Conservation (phyloP, 768 basidiomycete genomes). For the Suillus lakei region DNA sequence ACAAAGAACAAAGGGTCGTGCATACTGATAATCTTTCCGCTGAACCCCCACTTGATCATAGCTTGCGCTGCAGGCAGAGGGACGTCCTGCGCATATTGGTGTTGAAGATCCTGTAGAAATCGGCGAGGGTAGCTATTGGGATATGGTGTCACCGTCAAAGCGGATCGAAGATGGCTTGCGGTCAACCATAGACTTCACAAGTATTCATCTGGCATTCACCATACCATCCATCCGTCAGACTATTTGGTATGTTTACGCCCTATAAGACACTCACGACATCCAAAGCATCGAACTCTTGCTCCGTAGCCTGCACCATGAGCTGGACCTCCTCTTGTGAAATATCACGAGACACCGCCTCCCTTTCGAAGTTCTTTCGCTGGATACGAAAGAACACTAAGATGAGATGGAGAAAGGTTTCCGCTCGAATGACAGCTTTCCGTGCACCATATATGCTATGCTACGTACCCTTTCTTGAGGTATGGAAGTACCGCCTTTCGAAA, state of each 20-base stretch:
- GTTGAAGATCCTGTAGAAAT: constrained; percentile 36
- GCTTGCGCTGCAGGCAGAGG: constrained; percentile 46
- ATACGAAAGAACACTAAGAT: too few species aligned
- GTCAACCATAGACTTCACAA: constrained; percentile 3
- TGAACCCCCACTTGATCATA: constrained; percentile 49
- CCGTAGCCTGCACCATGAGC: constrained; percentile 36
- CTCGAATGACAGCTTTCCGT: too few species aligned
- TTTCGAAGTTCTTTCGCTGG: background rate
- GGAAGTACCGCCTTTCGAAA: too few species aligned
- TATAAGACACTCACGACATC: constrained; percentile 42
- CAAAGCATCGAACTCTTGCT: constrained; percentile 39
- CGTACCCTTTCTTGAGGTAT: too few species aligned
- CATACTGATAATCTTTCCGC: constrained; percentile 44
- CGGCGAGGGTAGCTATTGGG: constrained; percentile 31
- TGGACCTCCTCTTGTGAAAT: constrained; percentile 42
- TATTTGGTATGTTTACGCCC: background rate
- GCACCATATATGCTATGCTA: too few species aligned
- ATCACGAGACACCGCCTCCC: constrained; percentile 31
- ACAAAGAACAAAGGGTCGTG: background rate
- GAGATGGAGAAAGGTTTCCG: too few species aligned
- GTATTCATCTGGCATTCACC: constrained; percentile 4
- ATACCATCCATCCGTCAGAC: constrained; percentile 2
- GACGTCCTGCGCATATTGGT: constrained; percentile 44
- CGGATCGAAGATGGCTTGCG: background rate
- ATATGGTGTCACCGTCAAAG: background rate